Base-by-base conservation (phyloP, 306 rosid species). In the Albizia julibrissin region DNA sequence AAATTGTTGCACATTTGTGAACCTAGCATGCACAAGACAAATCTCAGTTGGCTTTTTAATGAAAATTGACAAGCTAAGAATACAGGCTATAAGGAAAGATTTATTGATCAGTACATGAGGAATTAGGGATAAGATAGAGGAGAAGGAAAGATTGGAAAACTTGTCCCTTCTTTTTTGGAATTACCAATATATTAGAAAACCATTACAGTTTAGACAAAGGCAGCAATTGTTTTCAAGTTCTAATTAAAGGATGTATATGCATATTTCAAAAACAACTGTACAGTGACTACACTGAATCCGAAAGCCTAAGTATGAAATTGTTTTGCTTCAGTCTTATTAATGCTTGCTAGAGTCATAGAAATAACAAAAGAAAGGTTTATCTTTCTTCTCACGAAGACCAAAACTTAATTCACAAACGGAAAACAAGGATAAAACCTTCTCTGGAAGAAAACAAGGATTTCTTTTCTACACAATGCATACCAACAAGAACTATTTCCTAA, bases 1-100 rank as follows among this genome's bases (percentile, higher is more conserved):
- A 87, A 85, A 95, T 87, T 80, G 98, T 93, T 37, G 98, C 98
- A 86, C 98, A 93, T 87, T 95, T 95, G 89, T 95, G 98, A 86
- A 95, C 98, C 98, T 95, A 88, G 42, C 71, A 76, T 40, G 67
- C 68, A 76, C 70, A 44, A 74, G 74, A 75, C 18, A 72, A 77
- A 61, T 81, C 16, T 50, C 68, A 72, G 81, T n/a, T 58, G 34
- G 65, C 76, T 70, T 54, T 70, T 75, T 37, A 79, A 76, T 43
- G 77, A 72, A 83, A 69, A 66, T 54, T 79, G 78, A 21, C 64
- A 72, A 71, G 46, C 74, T 44, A 21, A 42, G 52, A 42, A 66
- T 43, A 75, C 37, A 46, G 67, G 73, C 79, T 79, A 62, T 79
- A 74, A 64, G 40, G 10, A 27, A 49, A 64, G 84, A 34, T 73